These are phyloP conservation scores for Clarireedia hainanense DNA, from an alignment of 2,329 filamentous ascomycete species.

Conservation along the genomic window DNA sequence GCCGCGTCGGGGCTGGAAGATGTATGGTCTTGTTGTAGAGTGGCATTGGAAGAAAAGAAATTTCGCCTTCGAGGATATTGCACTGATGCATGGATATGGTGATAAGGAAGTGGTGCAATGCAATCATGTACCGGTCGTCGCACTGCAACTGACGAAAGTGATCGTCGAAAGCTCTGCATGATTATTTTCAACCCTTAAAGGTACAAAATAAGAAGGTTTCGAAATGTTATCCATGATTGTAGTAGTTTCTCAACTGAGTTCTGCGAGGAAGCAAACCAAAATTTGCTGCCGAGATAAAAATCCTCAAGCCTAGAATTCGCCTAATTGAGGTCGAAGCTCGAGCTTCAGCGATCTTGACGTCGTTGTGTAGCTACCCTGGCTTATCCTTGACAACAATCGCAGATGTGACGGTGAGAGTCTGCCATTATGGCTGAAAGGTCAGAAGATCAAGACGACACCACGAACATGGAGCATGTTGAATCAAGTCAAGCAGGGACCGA, in stretches of 20 bases:
- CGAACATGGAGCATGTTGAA: slow-evolving; percentile 15
- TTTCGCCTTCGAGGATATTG: slow-evolving; percentile 43
- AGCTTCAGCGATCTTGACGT: slow-evolving; percentile 22
- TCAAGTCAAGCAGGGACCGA: slow-evolving; percentile 18
- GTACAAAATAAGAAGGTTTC: not conserved
- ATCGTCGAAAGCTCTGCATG: slow-evolving; percentile 23
- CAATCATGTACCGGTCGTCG: slow-evolving; percentile 16
- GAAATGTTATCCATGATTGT: slow-evolving; percentile 1
- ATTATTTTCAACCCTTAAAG: not conserved
- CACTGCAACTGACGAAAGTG: slow-evolving; percentile 11
- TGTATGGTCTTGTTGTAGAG: slow-evolving; percentile 35
- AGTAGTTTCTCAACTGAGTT: not conserved
- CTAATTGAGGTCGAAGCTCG: slow-evolving; percentile 9
- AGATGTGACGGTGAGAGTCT: slow-evolving; percentile 25
- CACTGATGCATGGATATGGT: slow-evolving; percentile 31
- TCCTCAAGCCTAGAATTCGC: slow-evolving; percentile 7
- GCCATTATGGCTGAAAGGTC: slow-evolving; percentile 28
- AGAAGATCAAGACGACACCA: slow-evolving; percentile 24
- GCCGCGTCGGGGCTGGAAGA: not conserved
- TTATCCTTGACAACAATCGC: slow-evolving; percentile 18
- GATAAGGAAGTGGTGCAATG: slow-evolving; percentile 9
- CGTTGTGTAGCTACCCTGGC: slow-evolving; percentile 14
- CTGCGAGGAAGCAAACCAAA: not conserved
- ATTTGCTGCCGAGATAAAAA: slow-evolving; percentile 5
- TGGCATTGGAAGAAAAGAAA: slow-evolving; percentile 60